These are phyloP conservation scores for Aspergillus spinulosporus DNA, from an alignment of 2,329 filamentous ascomycete genomes.

Conservation along the genomic window DNA sequence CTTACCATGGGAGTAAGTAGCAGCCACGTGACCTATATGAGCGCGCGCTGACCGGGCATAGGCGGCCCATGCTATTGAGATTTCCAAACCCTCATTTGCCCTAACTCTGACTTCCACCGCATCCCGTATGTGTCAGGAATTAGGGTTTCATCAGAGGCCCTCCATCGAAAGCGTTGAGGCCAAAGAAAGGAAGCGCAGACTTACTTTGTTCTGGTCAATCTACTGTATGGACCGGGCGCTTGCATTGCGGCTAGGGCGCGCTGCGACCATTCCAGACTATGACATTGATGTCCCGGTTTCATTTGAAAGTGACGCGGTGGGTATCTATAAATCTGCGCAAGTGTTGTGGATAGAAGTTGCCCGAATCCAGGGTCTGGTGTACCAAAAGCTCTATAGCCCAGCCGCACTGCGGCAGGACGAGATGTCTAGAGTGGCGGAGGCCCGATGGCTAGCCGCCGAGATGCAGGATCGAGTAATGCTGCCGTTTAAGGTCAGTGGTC, in stretches of 20 bases:
- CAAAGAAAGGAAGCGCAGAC: slow-evolving; percentile 33
- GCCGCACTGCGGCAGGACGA: slow-evolving; percentile 31
- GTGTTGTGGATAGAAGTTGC: slow-evolving; percentile 58
- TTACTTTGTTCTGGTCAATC: slow-evolving; percentile 57
- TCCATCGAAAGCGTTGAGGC: slow-evolving; percentile 29
- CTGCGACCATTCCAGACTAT: slow-evolving; percentile 59
- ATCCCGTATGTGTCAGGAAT: slow-evolving; percentile 60
- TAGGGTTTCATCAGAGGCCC: slow-evolving; percentile 56
- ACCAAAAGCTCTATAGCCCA: slow-evolving; percentile 56
- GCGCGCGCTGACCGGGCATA: slow-evolving; percentile 30
- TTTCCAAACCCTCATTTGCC: slow-evolving; percentile 63
- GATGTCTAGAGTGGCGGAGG: slow-evolving; percentile 29
- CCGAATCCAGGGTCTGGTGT: slow-evolving; percentile 60
- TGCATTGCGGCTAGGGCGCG: slow-evolving; percentile 60
- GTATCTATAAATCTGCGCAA: slow-evolving; percentile 51
- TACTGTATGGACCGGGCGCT: slow-evolving; percentile 62
- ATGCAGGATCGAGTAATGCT: slow-evolving; percentile 32
- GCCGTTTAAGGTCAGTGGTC: slow-evolving; percentile 30
- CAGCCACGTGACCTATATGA: not conserved
- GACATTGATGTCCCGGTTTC: slow-evolving; percentile 53
- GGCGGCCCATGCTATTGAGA: slow-evolving; percentile 63
- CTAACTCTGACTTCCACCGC: slow-evolving; percentile 64
- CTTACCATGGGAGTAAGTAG: slow-evolving; percentile 58
- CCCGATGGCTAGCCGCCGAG: slow-evolving; percentile 30
- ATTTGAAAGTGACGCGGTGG: slow-evolving; percentile 8